Evolutionary conservation across 495 filamentous ascomycete species (phyloP).

Genomic region (Xylaria telfairii): DNA sequence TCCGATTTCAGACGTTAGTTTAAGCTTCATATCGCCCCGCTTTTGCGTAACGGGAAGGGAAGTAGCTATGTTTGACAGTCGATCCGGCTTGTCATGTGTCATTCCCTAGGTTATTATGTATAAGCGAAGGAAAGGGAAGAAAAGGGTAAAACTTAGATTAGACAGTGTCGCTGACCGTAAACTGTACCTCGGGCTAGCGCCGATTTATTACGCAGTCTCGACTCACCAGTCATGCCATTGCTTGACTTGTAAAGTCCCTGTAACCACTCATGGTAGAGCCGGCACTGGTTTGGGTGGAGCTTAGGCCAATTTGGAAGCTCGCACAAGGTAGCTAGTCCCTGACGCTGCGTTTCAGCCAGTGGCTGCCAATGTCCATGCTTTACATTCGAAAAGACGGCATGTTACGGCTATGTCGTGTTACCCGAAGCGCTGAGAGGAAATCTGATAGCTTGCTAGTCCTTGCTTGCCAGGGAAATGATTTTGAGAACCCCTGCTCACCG

Average conservation of each 20-base stretch:
- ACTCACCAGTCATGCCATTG: constrained; percentile 7
- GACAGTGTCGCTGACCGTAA: neutral
- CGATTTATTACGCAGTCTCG: neutral
- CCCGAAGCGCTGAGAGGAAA: constrained; percentile 1
- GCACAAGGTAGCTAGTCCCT: constrained; percentile 15
- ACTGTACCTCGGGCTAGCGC: constrained; percentile 9
- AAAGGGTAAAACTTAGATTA: neutral
- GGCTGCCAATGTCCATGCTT: constrained; percentile 11
- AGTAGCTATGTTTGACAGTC: neutral
- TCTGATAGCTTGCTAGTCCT: constrained; percentile 10
- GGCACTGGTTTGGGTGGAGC: constrained; percentile 5
- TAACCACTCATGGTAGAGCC: constrained; percentile 1
- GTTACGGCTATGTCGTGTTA: constrained; percentile 15
- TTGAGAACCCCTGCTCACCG: constrained; percentile 11
- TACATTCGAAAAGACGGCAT: neutral
- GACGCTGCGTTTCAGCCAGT: constrained; percentile 25
- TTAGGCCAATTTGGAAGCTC: constrained; percentile 3
- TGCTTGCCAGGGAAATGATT: neutral
- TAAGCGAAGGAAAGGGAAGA: neutral
- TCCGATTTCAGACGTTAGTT: neutral
- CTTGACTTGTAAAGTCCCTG: neutral
- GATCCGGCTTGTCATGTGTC: neutral
- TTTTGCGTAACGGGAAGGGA: constrained; percentile 12
- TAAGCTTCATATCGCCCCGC: constrained; percentile 6
- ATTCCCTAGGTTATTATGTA: neutral